A percentile compares a stretch with the other conserved stretches of the same genome.
Evolutionary conservation across 1,284 basidiomycete genomes (phyloP).

Genomic region (Fereydounia khargensis): DNA sequence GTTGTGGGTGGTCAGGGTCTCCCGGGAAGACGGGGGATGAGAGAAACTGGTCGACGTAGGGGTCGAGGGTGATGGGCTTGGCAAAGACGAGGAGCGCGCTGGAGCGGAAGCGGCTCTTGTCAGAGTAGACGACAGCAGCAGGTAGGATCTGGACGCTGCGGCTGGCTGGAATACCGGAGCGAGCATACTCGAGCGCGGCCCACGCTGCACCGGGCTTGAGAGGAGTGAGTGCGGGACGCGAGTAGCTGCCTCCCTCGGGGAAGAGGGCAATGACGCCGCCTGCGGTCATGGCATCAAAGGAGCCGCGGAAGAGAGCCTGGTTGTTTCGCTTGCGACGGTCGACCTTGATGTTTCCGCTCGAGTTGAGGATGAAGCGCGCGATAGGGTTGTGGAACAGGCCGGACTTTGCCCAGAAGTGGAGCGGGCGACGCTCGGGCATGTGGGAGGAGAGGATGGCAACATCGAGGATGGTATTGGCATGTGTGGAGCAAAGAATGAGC

Average conservation of each 20-base stretch:
- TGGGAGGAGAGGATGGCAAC: constrained; percentile 61
- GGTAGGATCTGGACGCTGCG: constrained; percentile 69
- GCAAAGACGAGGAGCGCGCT: constrained; percentile 68
- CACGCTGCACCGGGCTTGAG: constrained; percentile 95
- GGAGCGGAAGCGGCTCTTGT: constrained; percentile 90
- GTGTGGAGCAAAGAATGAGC: constrained; percentile 34
- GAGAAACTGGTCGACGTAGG: constrained; percentile 75
- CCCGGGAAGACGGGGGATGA: constrained; percentile 4
- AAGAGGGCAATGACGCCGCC: constrained; percentile 85
- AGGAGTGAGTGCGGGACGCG: constrained; percentile 85
- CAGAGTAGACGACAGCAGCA: constrained; percentile 84
- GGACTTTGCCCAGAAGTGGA: constrained; percentile 89
- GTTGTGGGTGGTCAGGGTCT: background rate
- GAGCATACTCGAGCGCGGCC: constrained; percentile 87
- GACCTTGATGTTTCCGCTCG: constrained; percentile 91
- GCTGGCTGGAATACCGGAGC: constrained; percentile 1
- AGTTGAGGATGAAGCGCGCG: constrained; percentile 72
- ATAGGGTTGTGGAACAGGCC: constrained; percentile 69
- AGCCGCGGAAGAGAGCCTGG: constrained; percentile 81
- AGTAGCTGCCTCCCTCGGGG: constrained; percentile 76
- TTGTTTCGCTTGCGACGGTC: constrained; percentile 89
- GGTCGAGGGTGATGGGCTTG: constrained; percentile 71
- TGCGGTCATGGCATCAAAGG: constrained; percentile 76
- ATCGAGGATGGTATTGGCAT: constrained; percentile 62
- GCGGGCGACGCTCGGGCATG: constrained; percentile 72